Percentiles rank a stretch among this genome's conserved stretches.
These are phyloP conservation scores for Delonix regia DNA, from an alignment of 306 rosid genomes.

Conservation along the genomic window DNA sequence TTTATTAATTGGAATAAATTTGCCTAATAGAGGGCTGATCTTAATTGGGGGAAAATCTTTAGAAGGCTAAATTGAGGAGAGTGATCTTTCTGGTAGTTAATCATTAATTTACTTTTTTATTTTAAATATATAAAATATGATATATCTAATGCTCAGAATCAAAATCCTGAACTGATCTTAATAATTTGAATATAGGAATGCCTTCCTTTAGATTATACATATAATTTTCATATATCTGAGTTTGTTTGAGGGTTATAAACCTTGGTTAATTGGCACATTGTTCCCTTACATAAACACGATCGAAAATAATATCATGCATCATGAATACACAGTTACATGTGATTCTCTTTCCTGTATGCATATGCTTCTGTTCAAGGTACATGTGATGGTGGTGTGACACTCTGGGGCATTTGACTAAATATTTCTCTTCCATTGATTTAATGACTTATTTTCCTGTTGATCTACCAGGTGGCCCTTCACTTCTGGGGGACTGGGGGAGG, in stretches of 20 bases:
- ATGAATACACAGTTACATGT: constrained; percentile 9
- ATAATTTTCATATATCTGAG: neutral
- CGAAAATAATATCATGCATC: constrained; percentile 3
- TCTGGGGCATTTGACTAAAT: constrained; percentile 22
- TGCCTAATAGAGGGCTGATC: neutral
- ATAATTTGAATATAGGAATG: neutral
- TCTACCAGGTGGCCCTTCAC: constrained; percentile 80
- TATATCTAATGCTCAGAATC: neutral
- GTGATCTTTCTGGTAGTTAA: neutral
- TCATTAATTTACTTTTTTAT: neutral
- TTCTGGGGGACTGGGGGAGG: constrained; percentile 99
- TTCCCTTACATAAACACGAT: constrained; percentile 11
- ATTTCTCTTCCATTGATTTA: constrained; percentile 17
- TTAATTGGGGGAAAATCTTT: neutral
- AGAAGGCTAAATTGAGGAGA: neutral
- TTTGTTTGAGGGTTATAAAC: neutral
- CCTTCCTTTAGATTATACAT: neutral
- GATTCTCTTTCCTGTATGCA: constrained; percentile 15
- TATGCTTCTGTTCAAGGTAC: constrained; percentile 13
- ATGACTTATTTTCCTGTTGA: constrained; percentile 34
- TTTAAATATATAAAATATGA: too few relatives aligned
- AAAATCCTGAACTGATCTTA: neutral
- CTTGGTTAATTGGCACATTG: neutral
- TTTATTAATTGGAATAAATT: too few relatives aligned
- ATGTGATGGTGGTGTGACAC: constrained; percentile 25